Evolutionary conservation across 768 basidiomycete species (phyloP).

Genomic region (Leccinum subtestaceum): DNA sequence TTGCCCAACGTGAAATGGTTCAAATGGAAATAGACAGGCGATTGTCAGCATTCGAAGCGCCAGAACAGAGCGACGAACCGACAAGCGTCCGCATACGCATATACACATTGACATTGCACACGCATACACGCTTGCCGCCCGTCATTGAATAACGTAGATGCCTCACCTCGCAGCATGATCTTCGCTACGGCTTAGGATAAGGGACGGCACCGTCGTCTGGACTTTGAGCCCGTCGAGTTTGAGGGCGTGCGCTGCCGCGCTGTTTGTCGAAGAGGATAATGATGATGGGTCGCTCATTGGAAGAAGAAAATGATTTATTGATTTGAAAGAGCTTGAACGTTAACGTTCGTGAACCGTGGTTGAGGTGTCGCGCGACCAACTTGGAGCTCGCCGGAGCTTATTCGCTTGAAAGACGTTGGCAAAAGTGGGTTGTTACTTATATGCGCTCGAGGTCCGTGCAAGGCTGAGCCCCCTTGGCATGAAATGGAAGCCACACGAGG

Average conservation of each 20-base stretch:
- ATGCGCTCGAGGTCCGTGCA: background rate
- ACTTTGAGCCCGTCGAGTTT: background rate
- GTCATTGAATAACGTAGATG: background rate
- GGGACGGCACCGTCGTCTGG: background rate
- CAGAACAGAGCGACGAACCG: background rate
- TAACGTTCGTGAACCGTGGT: background rate
- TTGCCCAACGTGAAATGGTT: background rate
- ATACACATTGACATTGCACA: too few species aligned
- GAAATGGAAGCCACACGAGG: slow-evolving; percentile 10
- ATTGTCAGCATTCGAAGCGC: background rate
- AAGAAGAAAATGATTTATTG: background rate
- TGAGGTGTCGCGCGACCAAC: background rate
- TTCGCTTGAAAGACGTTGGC: background rate
- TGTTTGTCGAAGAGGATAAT: background rate
- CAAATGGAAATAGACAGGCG: background rate
- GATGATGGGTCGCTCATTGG: background rate
- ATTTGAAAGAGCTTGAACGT: background rate
- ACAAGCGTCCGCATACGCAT: background rate
- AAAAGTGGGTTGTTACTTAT: background rate
- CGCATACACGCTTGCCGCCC: too few species aligned
- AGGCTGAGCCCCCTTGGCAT: background rate
- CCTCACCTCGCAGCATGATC: background rate
- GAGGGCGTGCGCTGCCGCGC: background rate
- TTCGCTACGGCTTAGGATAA: background rate
- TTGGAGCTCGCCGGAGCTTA: background rate